These are phyloP conservation scores for Triticum aestivum DNA, from an alignment of 176 grass and related monocot genomes.

Conservation along the genomic window IWGSC_CS_RefSeq_v2.1 NC_057804.1:610433695-610434194, in stretches of 20 bases:
- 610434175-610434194: slow-evolving; percentile 56
- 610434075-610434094: not conserved
- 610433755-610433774: slow-evolving; percentile 27
- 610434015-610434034: not conserved
- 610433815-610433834: slow-evolving; percentile 41
- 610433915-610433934: slow-evolving; percentile 15
- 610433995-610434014: not conserved
- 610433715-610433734: not conserved
- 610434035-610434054: not conserved
- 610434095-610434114: slow-evolving; percentile 25
- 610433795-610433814: slow-evolving; percentile 41
- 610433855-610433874: slow-evolving; percentile 52
- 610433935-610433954: slow-evolving; percentile 15
- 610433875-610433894: slow-evolving; percentile 39
- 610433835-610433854: slow-evolving; percentile 27
- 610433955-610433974: slow-evolving; percentile 32
- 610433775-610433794: slow-evolving; percentile 33
- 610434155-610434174: slow-evolving; percentile 34
- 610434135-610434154: slow-evolving; percentile 41
- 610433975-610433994: not conserved
- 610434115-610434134: slow-evolving; percentile 25
- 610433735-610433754: slow-evolving; percentile 39
- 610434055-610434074: not conserved
- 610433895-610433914: slow-evolving; percentile 31
- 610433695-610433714: slow-evolving; percentile 18